phyloP scores from a whole-genome alignment of 1,284 basidiomycete species.

The Cryptococcus amylolentus region DNA sequence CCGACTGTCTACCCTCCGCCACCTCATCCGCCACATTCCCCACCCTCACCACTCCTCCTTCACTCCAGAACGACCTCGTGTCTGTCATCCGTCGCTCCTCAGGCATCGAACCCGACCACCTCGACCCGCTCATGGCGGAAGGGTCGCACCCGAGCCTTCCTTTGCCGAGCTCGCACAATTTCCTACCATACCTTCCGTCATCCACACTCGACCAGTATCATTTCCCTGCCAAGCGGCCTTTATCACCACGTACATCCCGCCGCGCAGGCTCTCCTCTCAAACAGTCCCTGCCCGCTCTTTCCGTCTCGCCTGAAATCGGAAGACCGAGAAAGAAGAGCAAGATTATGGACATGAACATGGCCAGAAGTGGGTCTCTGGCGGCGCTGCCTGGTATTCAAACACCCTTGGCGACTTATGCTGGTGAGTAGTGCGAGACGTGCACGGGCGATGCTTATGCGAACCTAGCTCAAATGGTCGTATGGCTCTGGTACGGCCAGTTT shows the following conservation, averaged over 20 bases:
- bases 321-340: slow-evolving; percentile 9
- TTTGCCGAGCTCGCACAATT: neutral
- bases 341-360: slow-evolving; percentile 43
- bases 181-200: neutral
- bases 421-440: slow-evolving; percentile 25
- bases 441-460: slow-evolving; percentile 2
- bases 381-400: slow-evolving; percentile 37
- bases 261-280: neutral
- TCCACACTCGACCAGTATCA: slow-evolving; percentile 1
- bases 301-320: neutral
- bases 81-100: slow-evolving; percentile 9
- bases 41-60: slow-evolving; percentile 6
- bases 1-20: slow-evolving; percentile 13
- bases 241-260: neutral
- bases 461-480: slow-evolving; percentile 42
- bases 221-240: neutral
- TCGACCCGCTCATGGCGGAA: slow-evolving; percentile 10
- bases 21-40: slow-evolving; percentile 5
- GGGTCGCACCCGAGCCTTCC: neutral
- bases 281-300: neutral
- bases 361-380: slow-evolving; percentile 31
- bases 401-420: slow-evolving; percentile 40
- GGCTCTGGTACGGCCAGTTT: slow-evolving; percentile 43
- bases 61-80: slow-evolving; percentile 8
- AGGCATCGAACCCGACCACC: slow-evolving; percentile 10